phyloP scores from a whole-genome alignment of 345 rosid species.

The Eucalyptus cloeziana region DNA sequence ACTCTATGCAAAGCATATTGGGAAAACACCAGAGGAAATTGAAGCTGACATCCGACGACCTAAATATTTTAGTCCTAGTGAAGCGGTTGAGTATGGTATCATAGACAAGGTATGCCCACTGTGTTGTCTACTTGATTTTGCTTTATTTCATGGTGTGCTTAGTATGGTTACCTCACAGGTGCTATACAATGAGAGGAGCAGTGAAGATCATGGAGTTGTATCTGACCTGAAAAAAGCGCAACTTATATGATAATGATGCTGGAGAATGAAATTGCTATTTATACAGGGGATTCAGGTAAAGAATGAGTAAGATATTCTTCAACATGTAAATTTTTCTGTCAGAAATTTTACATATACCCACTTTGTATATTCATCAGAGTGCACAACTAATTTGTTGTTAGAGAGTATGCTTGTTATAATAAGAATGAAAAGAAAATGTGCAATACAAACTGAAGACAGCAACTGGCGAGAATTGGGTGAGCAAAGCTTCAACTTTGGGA shows the following conservation, averaged over 20 bases:
- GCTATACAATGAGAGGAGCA: conserved; percentile 56
- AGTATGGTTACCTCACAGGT: conserved; percentile 28
- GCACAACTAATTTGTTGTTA: background rate
- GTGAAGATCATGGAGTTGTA: conserved; percentile 56
- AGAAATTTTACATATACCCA: background rate
- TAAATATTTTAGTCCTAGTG: conserved; percentile 67
- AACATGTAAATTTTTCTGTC: background rate
- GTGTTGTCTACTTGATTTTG: background rate
- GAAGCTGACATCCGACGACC: conserved; percentile 78
- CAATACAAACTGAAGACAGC: background rate
- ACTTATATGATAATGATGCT: conserved; percentile 14
- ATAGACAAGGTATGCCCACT: conserved; percentile 60
- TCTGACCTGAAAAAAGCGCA: conserved; percentile 50
- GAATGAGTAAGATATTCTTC: background rate
- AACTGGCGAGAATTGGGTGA: background rate
- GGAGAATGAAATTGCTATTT: background rate
- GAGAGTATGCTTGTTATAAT: background rate
- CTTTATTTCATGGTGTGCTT: background rate
- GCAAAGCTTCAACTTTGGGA: background rate
- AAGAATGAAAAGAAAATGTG: background rate
- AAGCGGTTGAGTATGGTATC: conserved; percentile 86
- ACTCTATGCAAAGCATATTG: conserved; percentile 55
- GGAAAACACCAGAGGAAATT: conserved; percentile 71
- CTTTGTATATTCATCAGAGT: background rate
- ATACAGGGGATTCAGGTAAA: conserved; percentile 1